Conservation (phyloP, 208 protist genomes). For the Trypanosoma brucei region DNA sequence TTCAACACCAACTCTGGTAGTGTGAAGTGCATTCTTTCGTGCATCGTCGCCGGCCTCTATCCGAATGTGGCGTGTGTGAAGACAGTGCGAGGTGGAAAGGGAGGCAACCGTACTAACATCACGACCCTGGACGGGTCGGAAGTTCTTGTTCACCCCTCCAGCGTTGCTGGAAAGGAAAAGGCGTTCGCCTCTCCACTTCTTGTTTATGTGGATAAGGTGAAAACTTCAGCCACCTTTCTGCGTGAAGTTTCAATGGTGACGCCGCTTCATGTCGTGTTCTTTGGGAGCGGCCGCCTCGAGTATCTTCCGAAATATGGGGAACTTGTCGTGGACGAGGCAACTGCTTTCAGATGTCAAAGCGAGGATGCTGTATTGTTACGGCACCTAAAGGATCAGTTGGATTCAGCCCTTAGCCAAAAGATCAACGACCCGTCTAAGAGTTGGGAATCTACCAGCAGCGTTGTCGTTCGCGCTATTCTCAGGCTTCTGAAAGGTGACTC, state of each 20-base stretch:
- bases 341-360: conserved; percentile 66
- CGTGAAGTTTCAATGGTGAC: conserved; percentile 88
- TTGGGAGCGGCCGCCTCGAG: conserved; percentile 79
- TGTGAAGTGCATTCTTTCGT: conserved; percentile 82
- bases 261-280: conserved; percentile 91
- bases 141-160: conserved; percentile 88
- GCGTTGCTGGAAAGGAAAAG: conserved; percentile 76
- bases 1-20: conserved; percentile 87
- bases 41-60: conserved; percentile 93
- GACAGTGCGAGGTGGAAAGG: conserved; percentile 14
- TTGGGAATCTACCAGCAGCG: conserved; percentile 78
- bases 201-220: conserved; percentile 93
- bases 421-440: conserved; percentile 80
- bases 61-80: conserved; percentile 89
- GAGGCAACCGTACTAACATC: conserved; percentile 15
- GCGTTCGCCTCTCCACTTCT: conserved; percentile 72
- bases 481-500: conserved; percentile 70
- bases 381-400: conserved; percentile 80
- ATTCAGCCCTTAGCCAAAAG: conserved; percentile 78
- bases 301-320: conserved; percentile 78
- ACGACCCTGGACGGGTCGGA: conserved; percentile 80
- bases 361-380: conserved; percentile 78
- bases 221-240: conserved; percentile 90
- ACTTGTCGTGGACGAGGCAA: conserved; percentile 78
- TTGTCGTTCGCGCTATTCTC: conserved; percentile 81